phyloP scores from a whole-genome alignment of 345 rosid species.

The Linum lewisii region DNA sequence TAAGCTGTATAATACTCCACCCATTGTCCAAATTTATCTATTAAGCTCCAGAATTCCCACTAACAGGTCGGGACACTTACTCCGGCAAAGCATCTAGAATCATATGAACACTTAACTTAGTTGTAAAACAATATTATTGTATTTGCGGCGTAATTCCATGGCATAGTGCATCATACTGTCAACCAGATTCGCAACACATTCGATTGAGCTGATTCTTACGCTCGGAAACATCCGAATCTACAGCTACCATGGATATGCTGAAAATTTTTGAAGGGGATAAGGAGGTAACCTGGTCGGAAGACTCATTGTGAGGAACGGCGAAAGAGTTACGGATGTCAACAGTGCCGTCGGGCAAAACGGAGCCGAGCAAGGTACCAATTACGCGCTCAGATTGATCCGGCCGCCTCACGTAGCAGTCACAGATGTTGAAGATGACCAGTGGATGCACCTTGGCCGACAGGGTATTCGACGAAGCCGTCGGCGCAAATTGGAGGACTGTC shows the following conservation, averaged over 20 bases:
- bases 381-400: conserved; percentile 92
- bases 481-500: conserved; percentile 56
- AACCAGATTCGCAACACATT: not conserved
- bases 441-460: conserved; percentile 73
- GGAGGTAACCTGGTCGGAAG: conserved; percentile 58
- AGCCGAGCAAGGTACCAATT: conserved; percentile 93
- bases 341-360: conserved; percentile 74
- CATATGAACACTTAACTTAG: not conserved
- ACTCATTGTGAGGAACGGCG: conserved; percentile 96
- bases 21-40: too few species aligned
- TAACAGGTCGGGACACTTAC: not conserved
- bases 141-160: not conserved
- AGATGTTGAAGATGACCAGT: conserved; percentile 79
- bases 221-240: not conserved
- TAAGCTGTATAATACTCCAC: too few species aligned
- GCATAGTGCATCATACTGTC: not conserved
- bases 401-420: conserved; percentile 90
- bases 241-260: not conserved
- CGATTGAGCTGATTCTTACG: not conserved
- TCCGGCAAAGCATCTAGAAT: too few species aligned
- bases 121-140: too few species aligned
- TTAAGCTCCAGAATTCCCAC: not conserved
- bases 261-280: not conserved
- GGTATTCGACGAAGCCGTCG: conserved; percentile 30
- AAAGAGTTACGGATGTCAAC: conserved; percentile 90